Percentiles rank a stretch among this genome's conserved stretches.
phyloP scores from a whole-genome alignment of 805 yeast genomes.

The Metschnikowia gelsemii region DNA sequence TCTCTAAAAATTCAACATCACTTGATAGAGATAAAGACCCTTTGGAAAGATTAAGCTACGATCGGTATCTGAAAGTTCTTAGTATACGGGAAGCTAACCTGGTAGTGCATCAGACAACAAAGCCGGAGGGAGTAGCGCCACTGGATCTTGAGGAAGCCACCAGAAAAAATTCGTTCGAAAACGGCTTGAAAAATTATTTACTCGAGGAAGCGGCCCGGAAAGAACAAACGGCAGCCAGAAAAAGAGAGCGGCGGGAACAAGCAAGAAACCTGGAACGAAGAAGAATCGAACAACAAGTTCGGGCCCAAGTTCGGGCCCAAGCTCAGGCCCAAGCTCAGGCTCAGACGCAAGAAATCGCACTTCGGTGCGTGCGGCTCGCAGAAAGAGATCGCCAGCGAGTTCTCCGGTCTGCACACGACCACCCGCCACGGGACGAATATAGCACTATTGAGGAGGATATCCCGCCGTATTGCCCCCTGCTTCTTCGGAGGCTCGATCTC shows the following conservation, averaged over 20 bases:
- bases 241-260: not conserved
- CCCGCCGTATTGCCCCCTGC: conserved; percentile 25
- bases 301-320: not conserved
- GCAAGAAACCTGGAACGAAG: not conserved
- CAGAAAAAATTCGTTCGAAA: too few relatives aligned
- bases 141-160: too few relatives aligned
- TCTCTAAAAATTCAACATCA: too few relatives aligned
- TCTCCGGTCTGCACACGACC: too few relatives aligned
- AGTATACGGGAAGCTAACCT: too few relatives aligned
- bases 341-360: conserved; percentile 9
- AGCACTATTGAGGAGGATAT: conserved; percentile 14
- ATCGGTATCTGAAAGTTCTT: too few relatives aligned
- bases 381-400: conserved; percentile 19
- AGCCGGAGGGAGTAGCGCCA: too few relatives aligned
- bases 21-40: too few relatives aligned
- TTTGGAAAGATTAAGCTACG: too few relatives aligned
- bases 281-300: not conserved
- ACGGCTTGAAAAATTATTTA: too few relatives aligned
- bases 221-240: not conserved
- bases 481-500: conserved; percentile 24
- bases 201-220: not conserved
- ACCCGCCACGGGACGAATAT: conserved; percentile 18
- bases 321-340: not conserved
- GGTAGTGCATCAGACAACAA: too few relatives aligned
- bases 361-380: conserved; percentile 16